phyloP scores from a whole-genome alignment of 2,329 filamentous ascomycete genomes.

The Sordariomycetes sp. region DNA sequence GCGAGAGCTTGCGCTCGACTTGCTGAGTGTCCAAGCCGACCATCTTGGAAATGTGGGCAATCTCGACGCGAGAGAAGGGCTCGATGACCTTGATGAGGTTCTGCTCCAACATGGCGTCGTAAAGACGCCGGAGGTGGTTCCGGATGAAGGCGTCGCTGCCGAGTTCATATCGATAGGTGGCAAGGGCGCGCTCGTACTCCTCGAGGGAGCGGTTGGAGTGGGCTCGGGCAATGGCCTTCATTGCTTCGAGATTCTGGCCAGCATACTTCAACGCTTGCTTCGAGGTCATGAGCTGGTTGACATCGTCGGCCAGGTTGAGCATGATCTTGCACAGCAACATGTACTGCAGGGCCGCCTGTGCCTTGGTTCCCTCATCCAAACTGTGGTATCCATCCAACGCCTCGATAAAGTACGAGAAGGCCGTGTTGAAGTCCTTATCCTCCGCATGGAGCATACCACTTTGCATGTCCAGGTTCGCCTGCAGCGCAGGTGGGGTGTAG shows the following conservation, averaged over 20 bases:
- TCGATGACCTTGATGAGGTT: slow-evolving; percentile 99
- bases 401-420: slow-evolving; percentile 98
- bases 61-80: slow-evolving; percentile 94
- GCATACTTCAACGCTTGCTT: slow-evolving; percentile 97
- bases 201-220: slow-evolving; percentile 93
- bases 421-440: slow-evolving; percentile 98
- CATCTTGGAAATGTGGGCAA: slow-evolving; percentile 95
- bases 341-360: slow-evolving; percentile 97
- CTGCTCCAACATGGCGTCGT: slow-evolving; percentile 98
- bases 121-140: slow-evolving; percentile 88
- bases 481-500: slow-evolving; percentile 89
- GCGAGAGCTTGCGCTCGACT: slow-evolving; percentile 94
- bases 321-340: slow-evolving; percentile 99
- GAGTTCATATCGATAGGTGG: slow-evolving; percentile 85
- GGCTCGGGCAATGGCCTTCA: slow-evolving; percentile 96
- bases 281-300: slow-evolving; percentile 86
- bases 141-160: slow-evolving; percentile 94
- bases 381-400: slow-evolving; percentile 94
- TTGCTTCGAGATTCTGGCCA: slow-evolving; percentile 90
- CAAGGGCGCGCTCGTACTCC: slow-evolving; percentile 91
- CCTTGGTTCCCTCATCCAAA: slow-evolving; percentile 78
- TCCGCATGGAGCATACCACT: slow-evolving; percentile 98
- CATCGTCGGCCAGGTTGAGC: slow-evolving; percentile 94
- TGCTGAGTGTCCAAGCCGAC: slow-evolving; percentile 92
- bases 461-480: slow-evolving; percentile 98